A percentile compares a stretch with the other conserved stretches of the same genome.
These are phyloP conservation scores for Gracilaria domingensis DNA, from an alignment of 23 red algal genomes.

Conservation along the genomic window DNA sequence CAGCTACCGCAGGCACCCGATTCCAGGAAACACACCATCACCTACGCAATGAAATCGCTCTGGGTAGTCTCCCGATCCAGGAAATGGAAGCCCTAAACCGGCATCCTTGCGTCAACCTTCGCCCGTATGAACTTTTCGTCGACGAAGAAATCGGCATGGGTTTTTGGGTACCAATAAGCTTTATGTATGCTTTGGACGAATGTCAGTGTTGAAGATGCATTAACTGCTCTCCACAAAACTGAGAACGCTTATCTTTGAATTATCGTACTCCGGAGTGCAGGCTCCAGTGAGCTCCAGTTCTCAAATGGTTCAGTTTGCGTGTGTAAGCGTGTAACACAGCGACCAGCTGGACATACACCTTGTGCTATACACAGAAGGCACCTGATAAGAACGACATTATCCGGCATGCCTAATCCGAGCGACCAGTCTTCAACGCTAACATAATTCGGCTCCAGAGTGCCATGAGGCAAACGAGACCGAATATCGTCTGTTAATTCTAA, in stretches of 20 bases:
- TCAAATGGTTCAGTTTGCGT: slow-evolving; percentile 87
- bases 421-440: slow-evolving; percentile 73
- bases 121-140: slow-evolving; percentile 73
- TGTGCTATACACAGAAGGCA: slow-evolving; percentile 84
- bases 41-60: slow-evolving; percentile 58
- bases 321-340: slow-evolving; percentile 90
- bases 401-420: slow-evolving; percentile 26
- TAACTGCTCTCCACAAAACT: slow-evolving; percentile 71
- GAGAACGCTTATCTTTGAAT: slow-evolving; percentile 53
- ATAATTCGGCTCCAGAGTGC: slow-evolving; percentile 64
- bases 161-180: slow-evolving; percentile 73
- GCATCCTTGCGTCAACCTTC: slow-evolving; percentile 53
- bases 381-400: slow-evolving; percentile 83
- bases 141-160: slow-evolving; percentile 79
- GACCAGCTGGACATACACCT: slow-evolving; percentile 49
- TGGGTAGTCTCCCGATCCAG: neutral
- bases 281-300: slow-evolving; percentile 55
- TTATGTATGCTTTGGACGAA: slow-evolving; percentile 38
- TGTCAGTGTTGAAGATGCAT: slow-evolving; percentile 53
- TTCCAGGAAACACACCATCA: slow-evolving; percentile 84
- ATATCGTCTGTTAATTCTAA: slow-evolving; percentile 55
- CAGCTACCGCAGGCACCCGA: slow-evolving; percentile 82
- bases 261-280: slow-evolving; percentile 58
- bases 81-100: slow-evolving; percentile 41
- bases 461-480: slow-evolving; percentile 31